Evolutionary conservation across 805 yeast genomes (phyloP).

Genomic region (Metschnikowia aberdeeniae): DNA sequence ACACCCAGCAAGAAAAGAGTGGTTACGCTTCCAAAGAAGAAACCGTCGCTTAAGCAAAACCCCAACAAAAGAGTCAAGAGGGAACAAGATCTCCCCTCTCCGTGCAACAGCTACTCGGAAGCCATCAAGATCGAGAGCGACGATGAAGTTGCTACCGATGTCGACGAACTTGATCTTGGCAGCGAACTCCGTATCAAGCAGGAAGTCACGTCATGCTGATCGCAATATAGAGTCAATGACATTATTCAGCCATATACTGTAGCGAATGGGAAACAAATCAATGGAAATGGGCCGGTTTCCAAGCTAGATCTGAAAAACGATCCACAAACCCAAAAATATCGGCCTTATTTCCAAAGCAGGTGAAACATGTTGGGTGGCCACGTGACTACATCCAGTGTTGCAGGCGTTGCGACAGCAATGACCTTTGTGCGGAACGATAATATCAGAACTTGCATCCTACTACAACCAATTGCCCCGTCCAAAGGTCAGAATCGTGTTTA

Average conservation of each 20-base stretch:
- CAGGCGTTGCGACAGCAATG: too few relatives aligned
- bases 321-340: too few relatives aligned
- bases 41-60: conserved; percentile 15
- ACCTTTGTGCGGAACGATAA: too few relatives aligned
- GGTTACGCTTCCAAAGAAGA: conserved; percentile 17
- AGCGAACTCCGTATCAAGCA: background rate
- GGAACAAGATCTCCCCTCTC: conserved; percentile 28
- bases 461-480: background rate
- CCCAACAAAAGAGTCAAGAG: conserved; percentile 8
- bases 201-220: conserved; percentile 2
- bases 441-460: background rate
- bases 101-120: conserved; percentile 32
- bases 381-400: too few relatives aligned
- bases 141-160: conserved; percentile 13
- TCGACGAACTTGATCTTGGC: conserved; percentile 11
- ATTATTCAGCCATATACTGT: too few relatives aligned
- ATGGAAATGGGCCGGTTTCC: too few relatives aligned
- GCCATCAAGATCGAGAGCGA: conserved; percentile 14
- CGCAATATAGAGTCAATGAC: background rate
- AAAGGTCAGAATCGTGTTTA: background rate
- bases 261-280: too few relatives aligned
- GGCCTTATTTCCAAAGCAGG: too few relatives aligned
- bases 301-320: too few relatives aligned
- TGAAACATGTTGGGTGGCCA: too few relatives aligned
- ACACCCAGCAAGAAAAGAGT: conserved; percentile 29